A percentile compares a stretch with the other conserved stretches of the same genome.
Evolutionary conservation across 1,139 yeast species (phyloP).

Genomic region (Saccharomycopsis phalli): DNA sequence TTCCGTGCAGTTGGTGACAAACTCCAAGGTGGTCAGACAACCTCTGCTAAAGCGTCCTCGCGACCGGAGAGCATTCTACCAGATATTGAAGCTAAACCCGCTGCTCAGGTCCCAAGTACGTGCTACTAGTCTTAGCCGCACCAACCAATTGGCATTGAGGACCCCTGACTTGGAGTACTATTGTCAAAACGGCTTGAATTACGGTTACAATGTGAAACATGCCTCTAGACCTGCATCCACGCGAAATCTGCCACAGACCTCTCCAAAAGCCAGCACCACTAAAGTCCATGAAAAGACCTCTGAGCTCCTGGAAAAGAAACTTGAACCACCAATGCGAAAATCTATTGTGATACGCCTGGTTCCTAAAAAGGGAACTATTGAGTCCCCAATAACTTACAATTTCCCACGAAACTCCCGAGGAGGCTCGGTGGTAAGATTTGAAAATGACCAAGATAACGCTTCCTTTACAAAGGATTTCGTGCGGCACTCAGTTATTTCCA

Average conservation of each 20-base stretch:
- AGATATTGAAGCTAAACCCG: constrained; percentile 15
- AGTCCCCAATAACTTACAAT: constrained; percentile 16
- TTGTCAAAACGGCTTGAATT: constrained; percentile 14
- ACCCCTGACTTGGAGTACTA: constrained; percentile 8
- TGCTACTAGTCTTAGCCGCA: constrained; percentile 7
- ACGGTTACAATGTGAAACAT: constrained; percentile 12
- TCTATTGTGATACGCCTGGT: not conserved
- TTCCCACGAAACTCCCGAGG: too few relatives aligned
- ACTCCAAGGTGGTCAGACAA: constrained; percentile 7
- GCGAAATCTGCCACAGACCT: not conserved
- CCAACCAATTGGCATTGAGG: constrained; percentile 3
- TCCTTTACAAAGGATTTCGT: constrained; percentile 9
- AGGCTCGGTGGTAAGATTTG: not conserved
- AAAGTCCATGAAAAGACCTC: too few relatives aligned
- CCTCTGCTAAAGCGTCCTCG: constrained; percentile 3
- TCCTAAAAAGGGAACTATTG: constrained; percentile 4
- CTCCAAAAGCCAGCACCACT: not conserved
- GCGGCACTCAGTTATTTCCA: constrained; percentile 12
- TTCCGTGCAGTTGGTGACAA: constrained; percentile 18
- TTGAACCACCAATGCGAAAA: not conserved
- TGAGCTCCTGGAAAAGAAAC: too few relatives aligned
- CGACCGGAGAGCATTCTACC: constrained; percentile 6
- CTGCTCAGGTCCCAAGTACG: constrained; percentile 13
- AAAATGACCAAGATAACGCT: not conserved
- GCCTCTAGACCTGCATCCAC: not conserved